Evolutionary conservation across 2,329 filamentous ascomycete genomes (phyloP).

Genomic region (Arthroderma uncinatum): DNA sequence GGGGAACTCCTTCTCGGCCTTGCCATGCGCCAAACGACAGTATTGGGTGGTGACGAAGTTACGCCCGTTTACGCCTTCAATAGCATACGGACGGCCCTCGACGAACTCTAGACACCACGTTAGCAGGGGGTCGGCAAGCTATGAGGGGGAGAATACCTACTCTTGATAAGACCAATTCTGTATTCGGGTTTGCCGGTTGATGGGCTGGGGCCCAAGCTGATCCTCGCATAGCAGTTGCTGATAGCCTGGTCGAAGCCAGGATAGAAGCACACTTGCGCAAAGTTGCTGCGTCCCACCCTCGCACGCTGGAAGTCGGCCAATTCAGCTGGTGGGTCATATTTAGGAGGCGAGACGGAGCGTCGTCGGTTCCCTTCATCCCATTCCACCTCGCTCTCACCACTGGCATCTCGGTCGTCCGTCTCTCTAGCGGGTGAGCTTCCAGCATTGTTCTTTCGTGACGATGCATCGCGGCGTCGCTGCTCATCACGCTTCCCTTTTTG

Average conservation of each 20-base stretch:
- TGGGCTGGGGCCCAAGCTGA: conserved; percentile 68
- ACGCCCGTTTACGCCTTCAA: conserved; percentile 63
- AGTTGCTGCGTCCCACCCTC: conserved; percentile 71
- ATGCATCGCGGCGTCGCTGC: conserved; percentile 34
- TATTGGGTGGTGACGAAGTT: conserved; percentile 78
- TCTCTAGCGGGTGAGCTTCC: conserved; percentile 52
- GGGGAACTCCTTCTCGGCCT: conserved; percentile 71
- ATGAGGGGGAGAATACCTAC: conserved; percentile 36
- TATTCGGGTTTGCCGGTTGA: conserved; percentile 66
- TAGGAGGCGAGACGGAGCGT: conserved; percentile 42
- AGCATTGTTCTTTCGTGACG: conserved; percentile 43
- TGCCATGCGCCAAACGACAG: conserved; percentile 68
- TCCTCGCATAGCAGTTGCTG: conserved; percentile 70
- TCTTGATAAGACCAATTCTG: conserved; percentile 78
- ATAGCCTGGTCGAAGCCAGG: conserved; percentile 77
- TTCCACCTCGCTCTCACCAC: conserved; percentile 69
- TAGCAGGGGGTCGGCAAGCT: conserved; percentile 7
- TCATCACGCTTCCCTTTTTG: conserved; percentile 44
- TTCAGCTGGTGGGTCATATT: conserved; percentile 58
- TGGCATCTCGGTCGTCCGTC: conserved; percentile 50
- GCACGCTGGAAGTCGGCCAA: conserved; percentile 75
- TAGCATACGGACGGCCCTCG: conserved; percentile 69
- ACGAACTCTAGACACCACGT: conserved; percentile 53
- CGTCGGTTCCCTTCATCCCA: conserved; percentile 48
- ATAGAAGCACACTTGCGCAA: conserved; percentile 85